Evolutionary conservation across 1,284 basidiomycete species (phyloP).

Genomic region (Dichomitus squalens): DNA sequence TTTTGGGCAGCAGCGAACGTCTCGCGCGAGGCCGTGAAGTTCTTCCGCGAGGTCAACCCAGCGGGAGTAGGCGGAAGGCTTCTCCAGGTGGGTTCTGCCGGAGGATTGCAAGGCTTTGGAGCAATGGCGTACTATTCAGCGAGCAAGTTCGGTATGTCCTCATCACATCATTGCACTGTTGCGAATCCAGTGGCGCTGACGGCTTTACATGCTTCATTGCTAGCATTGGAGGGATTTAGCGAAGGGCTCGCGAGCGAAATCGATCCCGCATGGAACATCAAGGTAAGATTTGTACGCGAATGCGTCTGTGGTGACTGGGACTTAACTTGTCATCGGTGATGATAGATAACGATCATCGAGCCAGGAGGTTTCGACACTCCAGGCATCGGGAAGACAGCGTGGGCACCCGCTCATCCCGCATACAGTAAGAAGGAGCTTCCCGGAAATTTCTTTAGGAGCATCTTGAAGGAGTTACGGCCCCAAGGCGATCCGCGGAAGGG

Average conservation of each 20-base stretch:
- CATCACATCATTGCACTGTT: too few relatives aligned
- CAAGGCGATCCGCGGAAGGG: conserved; percentile 11
- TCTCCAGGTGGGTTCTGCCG: not conserved
- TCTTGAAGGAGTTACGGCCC: not conserved
- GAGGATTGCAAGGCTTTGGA: not conserved
- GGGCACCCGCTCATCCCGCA: not conserved
- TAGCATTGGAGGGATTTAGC: not conserved
- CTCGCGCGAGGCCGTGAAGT: not conserved
- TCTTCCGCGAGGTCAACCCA: not conserved
- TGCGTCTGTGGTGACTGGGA: not conserved
- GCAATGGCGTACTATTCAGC: not conserved
- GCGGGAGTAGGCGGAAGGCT: not conserved
- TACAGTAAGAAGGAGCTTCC: not conserved
- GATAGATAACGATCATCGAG: not conserved
- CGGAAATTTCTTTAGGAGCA: not conserved
- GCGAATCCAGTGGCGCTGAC: too few relatives aligned
- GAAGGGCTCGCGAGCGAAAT: not conserved
- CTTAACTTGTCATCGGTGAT: not conserved
- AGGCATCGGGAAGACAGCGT: not conserved
- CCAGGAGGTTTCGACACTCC: not conserved
- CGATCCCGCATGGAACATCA: not conserved
- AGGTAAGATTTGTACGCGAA: not conserved
- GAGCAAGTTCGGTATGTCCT: not conserved
- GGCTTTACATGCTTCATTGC: too few relatives aligned
- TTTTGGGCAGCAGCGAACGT: too few relatives aligned